Evolutionary conservation across 768 basidiomycete genomes (phyloP).

Genomic region (Kwoniella sp.): DNA sequence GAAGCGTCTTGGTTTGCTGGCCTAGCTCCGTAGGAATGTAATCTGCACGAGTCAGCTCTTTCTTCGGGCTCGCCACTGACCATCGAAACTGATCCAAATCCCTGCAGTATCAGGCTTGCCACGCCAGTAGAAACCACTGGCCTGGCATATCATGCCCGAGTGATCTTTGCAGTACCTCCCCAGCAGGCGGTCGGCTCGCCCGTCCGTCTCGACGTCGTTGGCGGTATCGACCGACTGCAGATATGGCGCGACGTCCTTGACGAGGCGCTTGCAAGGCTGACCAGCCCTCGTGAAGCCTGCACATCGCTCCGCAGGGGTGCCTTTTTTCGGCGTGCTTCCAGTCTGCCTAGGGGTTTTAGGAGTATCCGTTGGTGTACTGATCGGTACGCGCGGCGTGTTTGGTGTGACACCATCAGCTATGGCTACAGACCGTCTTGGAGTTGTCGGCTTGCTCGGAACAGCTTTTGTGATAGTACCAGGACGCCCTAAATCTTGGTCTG

Average conservation of each 20-base stretch:
- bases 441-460: too few species aligned
- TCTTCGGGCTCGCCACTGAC: constrained; percentile 17
- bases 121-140: constrained; percentile 43
- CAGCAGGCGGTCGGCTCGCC: constrained; percentile 7
- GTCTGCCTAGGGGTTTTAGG: too few species aligned
- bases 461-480: not conserved
- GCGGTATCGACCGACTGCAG: not conserved
- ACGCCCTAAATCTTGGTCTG: not conserved
- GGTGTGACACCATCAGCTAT: too few species aligned
- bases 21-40: constrained; percentile 42
- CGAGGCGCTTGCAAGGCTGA: constrained; percentile 44
- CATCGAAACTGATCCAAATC: constrained; percentile 41
- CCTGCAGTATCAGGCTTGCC: constrained; percentile 4
- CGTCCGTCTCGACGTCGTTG: not conserved
- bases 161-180: constrained; percentile 48
- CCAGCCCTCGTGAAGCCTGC: constrained; percentile 44
- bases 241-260: constrained; percentile 38
- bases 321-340: too few species aligned
- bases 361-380: too few species aligned
- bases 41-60: constrained; percentile 18
- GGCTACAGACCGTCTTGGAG: too few species aligned
- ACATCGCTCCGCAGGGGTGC: constrained; percentile 26
- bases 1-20: constrained; percentile 44
- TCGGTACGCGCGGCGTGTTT: too few species aligned
- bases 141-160: constrained; percentile 43